Evolutionary conservation across 106 monocot species (phyloP).

Genomic region (Dendrobium nobile): DNA sequence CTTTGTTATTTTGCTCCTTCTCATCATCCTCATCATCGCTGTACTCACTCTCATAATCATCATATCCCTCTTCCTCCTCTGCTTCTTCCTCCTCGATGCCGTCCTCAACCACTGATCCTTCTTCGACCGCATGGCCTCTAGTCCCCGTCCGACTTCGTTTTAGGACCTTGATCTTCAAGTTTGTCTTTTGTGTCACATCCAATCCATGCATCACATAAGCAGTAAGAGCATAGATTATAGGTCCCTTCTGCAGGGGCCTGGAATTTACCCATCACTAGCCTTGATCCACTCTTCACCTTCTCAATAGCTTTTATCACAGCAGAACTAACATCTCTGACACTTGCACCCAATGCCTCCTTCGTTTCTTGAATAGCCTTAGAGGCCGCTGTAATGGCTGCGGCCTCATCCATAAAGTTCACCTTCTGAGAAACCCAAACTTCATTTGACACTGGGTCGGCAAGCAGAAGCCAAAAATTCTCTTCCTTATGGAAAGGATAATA

Average conservation of each 20-base stretch:
- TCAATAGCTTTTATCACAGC: slow-evolving; percentile 68
- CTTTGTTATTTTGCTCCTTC: slow-evolving; percentile 22
- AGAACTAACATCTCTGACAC: slow-evolving; percentile 49
- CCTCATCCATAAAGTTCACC: slow-evolving; percentile 84
- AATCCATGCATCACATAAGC: slow-evolving; percentile 86
- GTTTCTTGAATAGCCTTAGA: slow-evolving; percentile 77
- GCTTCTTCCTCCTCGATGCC: slow-evolving; percentile 30
- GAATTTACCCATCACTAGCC: slow-evolving; percentile 93
- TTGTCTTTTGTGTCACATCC: slow-evolving; percentile 76
- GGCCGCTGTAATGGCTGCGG: slow-evolving; percentile 61
- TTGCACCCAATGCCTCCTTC: slow-evolving; percentile 68
- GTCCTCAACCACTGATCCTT: slow-evolving; percentile 31
- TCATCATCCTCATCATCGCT: slow-evolving; percentile 66
- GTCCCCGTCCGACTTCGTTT: slow-evolving; percentile 65
- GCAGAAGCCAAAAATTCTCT: slow-evolving; percentile 83
- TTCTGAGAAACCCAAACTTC: slow-evolving; percentile 94
- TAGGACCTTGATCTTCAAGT: slow-evolving; percentile 61
- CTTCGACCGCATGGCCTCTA: slow-evolving; percentile 31
- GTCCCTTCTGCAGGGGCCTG: slow-evolving; percentile 74
- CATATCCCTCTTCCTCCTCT: slow-evolving; percentile 64
- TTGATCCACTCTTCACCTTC: slow-evolving; percentile 75
- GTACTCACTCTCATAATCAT: slow-evolving; percentile 88
- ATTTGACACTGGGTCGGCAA: slow-evolving; percentile 65
- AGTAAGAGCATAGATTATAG: slow-evolving; percentile 56
- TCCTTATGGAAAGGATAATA: slow-evolving; percentile 89